phyloP scores from a whole-genome alignment of 208 protist genomes.

The Trypanosoma mega region DNA sequence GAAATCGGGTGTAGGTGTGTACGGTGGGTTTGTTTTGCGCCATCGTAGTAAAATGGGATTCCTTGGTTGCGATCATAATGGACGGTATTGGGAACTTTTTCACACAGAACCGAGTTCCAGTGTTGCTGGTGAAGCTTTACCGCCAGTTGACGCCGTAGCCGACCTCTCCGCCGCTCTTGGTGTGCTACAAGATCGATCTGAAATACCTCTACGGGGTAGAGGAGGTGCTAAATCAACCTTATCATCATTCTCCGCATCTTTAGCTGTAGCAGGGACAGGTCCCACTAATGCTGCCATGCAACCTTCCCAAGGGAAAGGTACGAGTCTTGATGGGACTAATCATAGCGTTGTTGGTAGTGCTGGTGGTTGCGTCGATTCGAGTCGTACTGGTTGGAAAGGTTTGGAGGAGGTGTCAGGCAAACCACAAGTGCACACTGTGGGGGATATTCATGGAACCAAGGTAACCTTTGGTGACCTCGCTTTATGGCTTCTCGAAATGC shows the following conservation, averaged over 20 bases:
- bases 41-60: conserved; percentile 27
- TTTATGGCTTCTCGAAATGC: conserved; percentile 58
- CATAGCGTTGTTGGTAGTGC: no score
- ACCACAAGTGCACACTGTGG: no score
- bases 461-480: conserved; percentile 39
- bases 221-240: no score
- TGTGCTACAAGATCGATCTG: not conserved
- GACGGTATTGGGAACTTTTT: conserved; percentile 30
- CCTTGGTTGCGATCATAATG: conserved; percentile 25
- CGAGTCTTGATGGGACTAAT: no score
- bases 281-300: no score
- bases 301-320: no score
- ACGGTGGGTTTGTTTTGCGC: conserved; percentile 21
- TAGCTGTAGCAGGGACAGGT: no score
- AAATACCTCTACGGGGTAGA: no score
- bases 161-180: not conserved
- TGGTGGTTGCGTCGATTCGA: no score
- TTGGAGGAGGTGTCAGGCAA: no score
- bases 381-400: no score
- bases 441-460: conserved; percentile 6
- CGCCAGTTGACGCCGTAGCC: conserved; percentile 11
- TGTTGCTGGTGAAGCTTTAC: not conserved
- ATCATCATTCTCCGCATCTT: no score
- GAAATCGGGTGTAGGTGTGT: conserved; percentile 13
- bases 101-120: not conserved